Percentiles rank a stretch among this genome's conserved stretches.
Evolutionary conservation across 176 grass and related monocot genomes (phyloP).

Genomic region (Bothriochloa decipiens): DNA sequence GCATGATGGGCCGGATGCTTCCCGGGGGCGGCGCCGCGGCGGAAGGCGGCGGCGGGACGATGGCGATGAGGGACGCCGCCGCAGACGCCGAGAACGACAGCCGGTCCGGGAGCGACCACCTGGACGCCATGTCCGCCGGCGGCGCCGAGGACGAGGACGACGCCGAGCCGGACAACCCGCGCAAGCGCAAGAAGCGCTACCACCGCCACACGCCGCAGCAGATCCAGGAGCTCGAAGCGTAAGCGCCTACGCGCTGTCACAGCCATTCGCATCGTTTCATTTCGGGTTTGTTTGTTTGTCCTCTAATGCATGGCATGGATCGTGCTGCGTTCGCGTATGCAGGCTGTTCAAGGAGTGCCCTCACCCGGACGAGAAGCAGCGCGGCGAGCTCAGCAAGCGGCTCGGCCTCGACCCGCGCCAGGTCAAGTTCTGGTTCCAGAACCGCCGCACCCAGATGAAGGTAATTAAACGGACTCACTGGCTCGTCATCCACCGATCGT

Average conservation of each 20-base stretch:
- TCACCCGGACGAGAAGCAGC: slow-evolving; percentile 95
- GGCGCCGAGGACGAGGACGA: slow-evolving; percentile 64
- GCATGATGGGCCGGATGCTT: slow-evolving; percentile 17
- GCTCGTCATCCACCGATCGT: neutral
- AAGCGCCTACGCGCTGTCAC: neutral
- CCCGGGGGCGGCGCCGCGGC: neutral
- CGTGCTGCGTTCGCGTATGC: neutral
- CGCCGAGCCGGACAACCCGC: slow-evolving; percentile 62
- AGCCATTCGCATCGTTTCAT: neutral
- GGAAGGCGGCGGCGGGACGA: neutral
- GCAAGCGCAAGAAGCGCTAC: slow-evolving; percentile 92
- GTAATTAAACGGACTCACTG: slow-evolving; percentile 30
- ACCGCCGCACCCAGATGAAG: slow-evolving; percentile 96
- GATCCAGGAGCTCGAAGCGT: slow-evolving; percentile 98
- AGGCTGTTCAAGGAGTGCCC: slow-evolving; percentile 99
- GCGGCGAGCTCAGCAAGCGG: slow-evolving; percentile 78
- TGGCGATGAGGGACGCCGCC: neutral
- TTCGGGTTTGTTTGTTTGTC: slow-evolving; percentile 5
- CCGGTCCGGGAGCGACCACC: slow-evolving; percentile 84
- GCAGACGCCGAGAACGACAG: slow-evolving; percentile 75
- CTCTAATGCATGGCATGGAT: slow-evolving; percentile 49
- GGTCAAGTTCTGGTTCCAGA: slow-evolving; percentile 99
- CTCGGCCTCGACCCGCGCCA: slow-evolving; percentile 84
- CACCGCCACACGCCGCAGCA: slow-evolving; percentile 97
- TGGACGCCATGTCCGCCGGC: slow-evolving; percentile 66